Conservation (phyloP, 164 flowering plant genomes). For the Aristolochia contorta region DNA sequence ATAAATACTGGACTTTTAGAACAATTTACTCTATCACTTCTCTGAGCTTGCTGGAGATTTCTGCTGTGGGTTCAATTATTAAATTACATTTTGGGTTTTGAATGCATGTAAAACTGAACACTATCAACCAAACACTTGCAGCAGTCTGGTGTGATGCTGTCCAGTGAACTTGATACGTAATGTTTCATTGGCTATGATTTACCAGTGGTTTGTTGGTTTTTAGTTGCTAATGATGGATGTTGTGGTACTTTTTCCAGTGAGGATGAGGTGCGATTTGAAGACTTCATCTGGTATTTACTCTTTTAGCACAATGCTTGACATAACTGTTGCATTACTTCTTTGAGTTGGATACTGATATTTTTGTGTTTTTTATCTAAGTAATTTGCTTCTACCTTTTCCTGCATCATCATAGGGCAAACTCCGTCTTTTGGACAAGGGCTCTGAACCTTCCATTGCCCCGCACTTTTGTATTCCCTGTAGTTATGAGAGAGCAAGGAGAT, state of each 20-base stretch:
- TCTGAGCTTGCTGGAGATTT: too few species aligned
- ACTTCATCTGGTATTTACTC: slow-evolving; percentile 79
- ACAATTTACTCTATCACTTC: not conserved
- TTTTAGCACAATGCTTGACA: not conserved
- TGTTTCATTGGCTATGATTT: too few species aligned
- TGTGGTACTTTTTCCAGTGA: slow-evolving; percentile 40
- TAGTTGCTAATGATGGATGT: slow-evolving; percentile 8
- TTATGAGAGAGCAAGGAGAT: slow-evolving; percentile 23
- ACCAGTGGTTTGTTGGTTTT: not conserved
- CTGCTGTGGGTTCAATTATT: too few species aligned
- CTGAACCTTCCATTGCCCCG: slow-evolving; percentile 81
- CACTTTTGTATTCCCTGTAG: slow-evolving; percentile 64
- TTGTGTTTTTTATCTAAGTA: too few species aligned
- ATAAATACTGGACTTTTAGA: too few species aligned
- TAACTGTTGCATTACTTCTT: not conserved
- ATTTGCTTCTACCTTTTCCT: not conserved
- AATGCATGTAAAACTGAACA: too few species aligned
- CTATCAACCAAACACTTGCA: too few species aligned
- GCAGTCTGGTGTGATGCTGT: too few species aligned
- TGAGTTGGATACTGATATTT: not conserved
- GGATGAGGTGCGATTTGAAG: slow-evolving; percentile 72
- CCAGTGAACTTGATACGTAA: too few species aligned
- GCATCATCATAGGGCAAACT: slow-evolving; percentile 68
- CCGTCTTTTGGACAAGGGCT: slow-evolving; percentile 94
- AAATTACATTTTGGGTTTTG: too few species aligned